Percentiles rank a stretch among this genome's conserved stretches.
Evolutionary conservation across 2,329 filamentous ascomycete species (phyloP).

Genomic region (Penicillium sp.): DNA sequence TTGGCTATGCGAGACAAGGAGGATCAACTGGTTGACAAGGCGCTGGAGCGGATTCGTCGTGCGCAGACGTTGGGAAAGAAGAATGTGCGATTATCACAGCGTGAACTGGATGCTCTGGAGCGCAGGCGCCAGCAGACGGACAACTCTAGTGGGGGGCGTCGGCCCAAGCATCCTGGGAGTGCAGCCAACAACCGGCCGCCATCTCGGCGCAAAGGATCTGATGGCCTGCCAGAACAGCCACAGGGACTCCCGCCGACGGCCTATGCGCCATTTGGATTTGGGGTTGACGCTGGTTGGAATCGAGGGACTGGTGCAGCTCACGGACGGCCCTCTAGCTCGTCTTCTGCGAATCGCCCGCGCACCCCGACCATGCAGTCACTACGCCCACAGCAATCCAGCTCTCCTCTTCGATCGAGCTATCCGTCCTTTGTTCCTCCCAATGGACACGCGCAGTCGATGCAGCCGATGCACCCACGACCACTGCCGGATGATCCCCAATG

Average conservation of each 20-base stretch:
- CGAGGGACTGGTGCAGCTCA: conserved; percentile 45
- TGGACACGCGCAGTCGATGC: conserved; percentile 33
- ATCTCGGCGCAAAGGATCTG: conserved; percentile 17
- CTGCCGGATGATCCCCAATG: conserved; percentile 48
- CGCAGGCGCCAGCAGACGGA: conserved; percentile 56
- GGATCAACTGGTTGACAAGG: conserved; percentile 69
- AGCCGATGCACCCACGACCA: conserved; percentile 34
- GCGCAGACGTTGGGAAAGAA: conserved; percentile 70
- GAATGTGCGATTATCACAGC: conserved; percentile 72
- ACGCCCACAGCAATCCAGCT: conserved; percentile 33
- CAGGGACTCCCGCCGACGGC: conserved; percentile 15
- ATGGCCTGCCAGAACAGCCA: conserved; percentile 12
- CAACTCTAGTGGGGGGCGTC: conserved; percentile 15
- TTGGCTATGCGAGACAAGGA: conserved; percentile 61
- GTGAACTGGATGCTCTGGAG: conserved; percentile 76
- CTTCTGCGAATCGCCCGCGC: conserved; percentile 41
- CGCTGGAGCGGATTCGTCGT: conserved; percentile 71
- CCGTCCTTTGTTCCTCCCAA: conserved; percentile 36
- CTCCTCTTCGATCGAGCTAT: conserved; percentile 34
- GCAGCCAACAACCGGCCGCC: conserved; percentile 19
- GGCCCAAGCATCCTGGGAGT: conserved; percentile 22
- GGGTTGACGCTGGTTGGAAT: conserved; percentile 46
- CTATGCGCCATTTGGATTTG: conserved; percentile 29
- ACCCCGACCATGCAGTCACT: conserved; percentile 40
- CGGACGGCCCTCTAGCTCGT: conserved; percentile 35